Evolutionary conservation across 2,329 filamentous ascomycete species (phyloP).

Genomic region (Botrytis squamosa): DNA sequence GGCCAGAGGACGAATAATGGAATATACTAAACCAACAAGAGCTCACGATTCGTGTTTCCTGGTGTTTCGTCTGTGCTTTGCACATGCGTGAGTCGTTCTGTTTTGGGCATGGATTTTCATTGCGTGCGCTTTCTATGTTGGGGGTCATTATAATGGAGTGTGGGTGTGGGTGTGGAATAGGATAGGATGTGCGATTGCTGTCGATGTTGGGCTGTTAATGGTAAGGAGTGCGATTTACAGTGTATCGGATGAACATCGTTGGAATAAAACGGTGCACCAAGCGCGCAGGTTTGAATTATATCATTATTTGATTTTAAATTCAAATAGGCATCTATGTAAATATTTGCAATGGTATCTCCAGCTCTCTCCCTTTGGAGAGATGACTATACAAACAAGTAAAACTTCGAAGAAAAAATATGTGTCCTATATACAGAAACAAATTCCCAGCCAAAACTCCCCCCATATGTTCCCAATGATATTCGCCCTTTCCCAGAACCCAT

Average conservation of each 20-base stretch:
- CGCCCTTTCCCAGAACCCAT: not conserved
- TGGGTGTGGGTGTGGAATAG: not conserved
- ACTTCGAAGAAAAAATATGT: not conserved
- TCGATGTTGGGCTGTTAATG: not conserved
- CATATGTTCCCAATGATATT: not conserved
- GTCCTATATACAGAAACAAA: not conserved
- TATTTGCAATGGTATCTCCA: not conserved
- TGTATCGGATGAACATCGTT: not conserved
- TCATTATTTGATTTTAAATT: not conserved
- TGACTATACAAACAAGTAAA: not conserved
- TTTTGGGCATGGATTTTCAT: not conserved
- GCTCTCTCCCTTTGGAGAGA: too few relatives aligned
- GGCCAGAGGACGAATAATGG: not conserved
- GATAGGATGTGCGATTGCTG: not conserved
- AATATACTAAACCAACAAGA: not conserved
- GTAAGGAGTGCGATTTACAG: not conserved
- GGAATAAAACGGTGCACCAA: not conserved
- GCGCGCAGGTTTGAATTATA: not conserved
- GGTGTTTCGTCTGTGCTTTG: not conserved
- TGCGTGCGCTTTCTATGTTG: not conserved
- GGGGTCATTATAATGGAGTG: not conserved
- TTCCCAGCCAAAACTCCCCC: not conserved
- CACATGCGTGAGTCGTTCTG: not conserved
- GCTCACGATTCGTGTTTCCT: not conserved
- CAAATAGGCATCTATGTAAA: not conserved